phyloP scores from a whole-genome alignment of 257 asterid genomes.

The Coffea eugenioides region DNA sequence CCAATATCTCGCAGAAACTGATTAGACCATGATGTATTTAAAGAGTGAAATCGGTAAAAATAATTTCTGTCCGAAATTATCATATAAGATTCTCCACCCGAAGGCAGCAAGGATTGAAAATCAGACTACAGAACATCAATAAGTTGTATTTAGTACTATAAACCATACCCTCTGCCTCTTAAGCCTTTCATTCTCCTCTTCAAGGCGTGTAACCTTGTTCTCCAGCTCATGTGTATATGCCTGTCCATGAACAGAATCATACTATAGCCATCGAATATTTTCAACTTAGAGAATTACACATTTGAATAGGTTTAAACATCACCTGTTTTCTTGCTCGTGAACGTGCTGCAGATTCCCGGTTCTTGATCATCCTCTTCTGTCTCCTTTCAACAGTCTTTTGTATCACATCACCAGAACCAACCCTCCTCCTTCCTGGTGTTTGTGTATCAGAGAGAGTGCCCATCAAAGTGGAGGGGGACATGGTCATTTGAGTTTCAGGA shows the following conservation, averaged over 20 bases:
- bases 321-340: conserved; percentile 97
- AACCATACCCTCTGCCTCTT: conserved; percentile 64
- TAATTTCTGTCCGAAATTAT: no score
- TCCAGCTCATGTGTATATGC: conserved; percentile 95
- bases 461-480: conserved; percentile 61
- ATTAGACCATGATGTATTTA: background rate
- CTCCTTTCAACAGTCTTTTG: conserved; percentile 82
- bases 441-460: conserved; percentile 72
- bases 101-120: background rate
- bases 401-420: conserved; percentile 59
- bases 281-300: background rate
- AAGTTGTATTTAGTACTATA: conserved; percentile 3
- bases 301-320: conserved; percentile 1
- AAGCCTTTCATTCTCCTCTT: conserved; percentile 90
- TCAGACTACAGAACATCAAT: conserved; percentile 6
- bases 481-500: conserved; percentile 52
- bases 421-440: conserved; percentile 66
- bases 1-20: background rate
- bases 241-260: conserved; percentile 37
- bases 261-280: conserved; percentile 1
- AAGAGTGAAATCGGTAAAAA: background rate
- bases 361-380: conserved; percentile 95
- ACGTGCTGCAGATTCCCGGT: conserved; percentile 93
- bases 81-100: background rate
- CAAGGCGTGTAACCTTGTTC: conserved; percentile 81